A percentile compares a stretch with the other conserved stretches of the same genome.
These are phyloP conservation scores for Penicillium dipodomyicola DNA, from an alignment of 495 filamentous ascomycete species.

Conservation along the genomic window DNA sequence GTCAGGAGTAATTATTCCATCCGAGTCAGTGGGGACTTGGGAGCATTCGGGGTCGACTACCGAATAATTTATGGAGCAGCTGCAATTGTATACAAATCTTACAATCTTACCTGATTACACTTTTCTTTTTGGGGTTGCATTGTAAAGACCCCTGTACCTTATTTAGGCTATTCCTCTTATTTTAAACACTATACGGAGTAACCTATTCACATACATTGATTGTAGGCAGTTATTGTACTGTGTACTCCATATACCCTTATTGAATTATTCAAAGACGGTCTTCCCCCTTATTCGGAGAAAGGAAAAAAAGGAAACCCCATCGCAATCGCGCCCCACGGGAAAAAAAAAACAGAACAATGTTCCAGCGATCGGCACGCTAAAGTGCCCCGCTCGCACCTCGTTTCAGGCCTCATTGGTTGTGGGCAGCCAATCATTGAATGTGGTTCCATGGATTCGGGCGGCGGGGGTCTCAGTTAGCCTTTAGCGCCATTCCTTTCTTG, in stretches of 20 bases:
- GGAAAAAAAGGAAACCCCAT: neutral
- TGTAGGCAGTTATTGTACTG: neutral
- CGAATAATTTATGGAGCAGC: slow-evolving; percentile 20
- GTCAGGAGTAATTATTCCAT: slow-evolving; percentile 16
- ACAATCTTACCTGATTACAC: neutral
- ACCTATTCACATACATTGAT: neutral
- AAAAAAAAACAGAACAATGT: slow-evolving; percentile 8
- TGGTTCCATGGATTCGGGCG: neutral
- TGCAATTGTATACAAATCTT: slow-evolving; percentile 6
- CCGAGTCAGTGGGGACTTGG: slow-evolving; percentile 7
- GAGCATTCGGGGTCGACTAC: slow-evolving; percentile 24
- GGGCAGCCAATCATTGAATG: slow-evolving; percentile 1
- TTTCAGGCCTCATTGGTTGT: slow-evolving; percentile 8
- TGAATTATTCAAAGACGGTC: neutral
- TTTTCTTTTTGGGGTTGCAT: neutral
- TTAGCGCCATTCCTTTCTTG: slow-evolving; percentile 3
- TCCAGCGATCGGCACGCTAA: slow-evolving; percentile 11
- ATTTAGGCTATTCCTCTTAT: neutral
- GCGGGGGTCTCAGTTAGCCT: slow-evolving; percentile 5
- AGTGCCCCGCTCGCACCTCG: slow-evolving; percentile 4
- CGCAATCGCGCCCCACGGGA: neutral
- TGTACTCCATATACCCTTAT: neutral
- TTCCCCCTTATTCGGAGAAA: neutral
- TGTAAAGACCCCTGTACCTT: neutral
- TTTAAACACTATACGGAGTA: neutral